A percentile compares a stretch with the other conserved stretches of the same genome.
These are phyloP conservation scores for Tardiomyces digboiensis DNA, from an alignment of 1,139 yeast species.

Conservation along the genomic window DNA sequence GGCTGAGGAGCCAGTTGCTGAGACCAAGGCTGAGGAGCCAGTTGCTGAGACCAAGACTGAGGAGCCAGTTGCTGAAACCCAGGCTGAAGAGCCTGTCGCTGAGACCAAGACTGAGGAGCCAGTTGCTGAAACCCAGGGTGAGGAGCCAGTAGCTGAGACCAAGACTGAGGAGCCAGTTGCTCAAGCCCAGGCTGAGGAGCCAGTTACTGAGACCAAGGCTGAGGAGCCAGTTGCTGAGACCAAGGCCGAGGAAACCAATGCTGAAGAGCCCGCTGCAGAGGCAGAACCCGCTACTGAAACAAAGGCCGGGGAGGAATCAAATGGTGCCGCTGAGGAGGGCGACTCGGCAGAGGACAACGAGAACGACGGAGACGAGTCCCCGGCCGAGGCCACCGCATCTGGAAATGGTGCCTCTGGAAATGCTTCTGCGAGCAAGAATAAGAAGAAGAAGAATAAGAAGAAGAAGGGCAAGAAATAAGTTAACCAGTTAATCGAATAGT, in stretches of 20 bases:
- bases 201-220: slow-evolving; percentile 2
- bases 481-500: not conserved
- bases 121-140: slow-evolving; percentile 2
- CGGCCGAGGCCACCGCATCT: not conserved
- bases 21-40: not conserved
- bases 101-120: not conserved
- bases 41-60: not conserved
- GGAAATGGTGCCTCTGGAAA: not conserved
- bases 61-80: slow-evolving; percentile 1
- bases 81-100: not conserved
- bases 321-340: slow-evolving; percentile 2
- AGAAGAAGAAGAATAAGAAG: slow-evolving; percentile 13
- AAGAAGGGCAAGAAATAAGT: slow-evolving; percentile 13
- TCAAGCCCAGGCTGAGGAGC: not conserved
- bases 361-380: not conserved
- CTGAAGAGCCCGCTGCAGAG: slow-evolving; percentile 3
- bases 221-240: slow-evolving; percentile 5
- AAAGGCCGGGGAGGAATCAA: slow-evolving; percentile 3
- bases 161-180: not conserved
- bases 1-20: not conserved
- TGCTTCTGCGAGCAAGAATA: slow-evolving; percentile 3
- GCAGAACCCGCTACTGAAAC: slow-evolving; percentile 1
- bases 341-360: not conserved
- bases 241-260: slow-evolving; percentile 8
- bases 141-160: not conserved